Evolutionary conservation across 371 early-diverging fungal species (phyloP), one percentile per base, ranked within the genome.

Genomic region (Mucor indicus): DNA sequence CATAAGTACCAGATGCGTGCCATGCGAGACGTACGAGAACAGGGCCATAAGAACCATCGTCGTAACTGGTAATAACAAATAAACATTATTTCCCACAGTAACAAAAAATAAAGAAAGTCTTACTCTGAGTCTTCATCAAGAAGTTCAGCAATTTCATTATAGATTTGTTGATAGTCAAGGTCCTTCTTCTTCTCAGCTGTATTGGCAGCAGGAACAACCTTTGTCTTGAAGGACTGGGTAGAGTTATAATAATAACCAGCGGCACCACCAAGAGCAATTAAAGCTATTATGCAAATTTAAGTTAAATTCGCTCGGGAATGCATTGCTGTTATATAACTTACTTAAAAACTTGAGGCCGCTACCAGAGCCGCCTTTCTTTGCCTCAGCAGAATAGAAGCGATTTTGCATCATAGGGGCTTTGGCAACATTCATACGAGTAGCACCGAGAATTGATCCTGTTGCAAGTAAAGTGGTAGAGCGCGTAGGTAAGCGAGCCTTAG

Each of bases 1-100:
- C 79, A 53, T 77, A 92, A 30, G 92, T 92, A 31, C 92, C 93
- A 41, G 85, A 72, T 5, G 88, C 77, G 71, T 92, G 93, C 92
- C 90, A 90, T 13, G 90, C 90, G 17, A 87, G 78, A 48, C 86
- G 89, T 44, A 92, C 78, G 16, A 53, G 36, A 24, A 48, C 49
- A 20, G 49, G 49, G 2, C 58, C 58, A 52, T 51, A 58, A 1
- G 58, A 58, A 5, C 58, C 58, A 39, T 58, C 58, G 48, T 58
- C 58, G 53, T 90, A 92, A 69, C 70, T 69, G 51, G 20, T 38
- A 33, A 13, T 30, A 23, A 32, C 15, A 33, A 21, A 25, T 35
- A 13, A n/a, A 23, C 19, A 27, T 38, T 37, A 24, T 31, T 29
- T 36, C 42, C 17, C 43, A 31, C 24, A 19, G 13, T 17, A 23